Percentiles rank a stretch among this genome's conserved stretches.
These are phyloP conservation scores for Lunularia cruciata DNA, from an alignment of 225 moss, liverwort and hornwort genomes.

Conservation along the genomic window DNA sequence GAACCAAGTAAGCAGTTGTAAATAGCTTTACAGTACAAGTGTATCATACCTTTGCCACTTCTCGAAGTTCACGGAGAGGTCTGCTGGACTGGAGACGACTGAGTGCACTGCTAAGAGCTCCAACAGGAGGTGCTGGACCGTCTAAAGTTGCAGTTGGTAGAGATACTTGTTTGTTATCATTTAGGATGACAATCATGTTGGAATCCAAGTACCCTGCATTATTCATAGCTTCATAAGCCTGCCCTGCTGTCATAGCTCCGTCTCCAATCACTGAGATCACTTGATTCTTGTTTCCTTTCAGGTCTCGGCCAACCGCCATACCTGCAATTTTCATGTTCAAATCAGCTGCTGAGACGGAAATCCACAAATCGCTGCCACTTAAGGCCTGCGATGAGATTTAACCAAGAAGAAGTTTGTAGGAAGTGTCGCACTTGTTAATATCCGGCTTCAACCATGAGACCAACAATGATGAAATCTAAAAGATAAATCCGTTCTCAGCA, in stretches of 20 bases:
- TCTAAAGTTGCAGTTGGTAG: conserved; percentile 50
- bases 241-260: conserved; percentile 51
- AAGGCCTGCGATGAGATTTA: background rate
- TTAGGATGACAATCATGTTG: conserved; percentile 46
- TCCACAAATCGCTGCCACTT: background rate
- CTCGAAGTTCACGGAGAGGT: conserved; percentile 31
- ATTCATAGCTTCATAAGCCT: conserved; percentile 57
- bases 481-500: background rate
- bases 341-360: background rate
- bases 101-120: conserved; percentile 44
- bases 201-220: conserved; percentile 49
- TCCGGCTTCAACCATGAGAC: too few relatives aligned
- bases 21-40: too few relatives aligned
- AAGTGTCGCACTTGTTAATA: background rate
- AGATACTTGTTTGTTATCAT: conserved; percentile 54
- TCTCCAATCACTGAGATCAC: conserved; percentile 52
- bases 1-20: too few relatives aligned
- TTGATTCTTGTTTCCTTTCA: conserved; percentile 35
- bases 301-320: conserved; percentile 47
- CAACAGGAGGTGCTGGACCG: conserved; percentile 48
- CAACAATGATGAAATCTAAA: too few relatives aligned
- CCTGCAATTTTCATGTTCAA: conserved; percentile 19
- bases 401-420: background rate
- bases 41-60: conserved; percentile 41
- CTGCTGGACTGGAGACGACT: conserved; percentile 42